Evolutionary conservation across 108 stramenopile species (phyloP).

Genomic region (Bacterosira constricta): DNA sequence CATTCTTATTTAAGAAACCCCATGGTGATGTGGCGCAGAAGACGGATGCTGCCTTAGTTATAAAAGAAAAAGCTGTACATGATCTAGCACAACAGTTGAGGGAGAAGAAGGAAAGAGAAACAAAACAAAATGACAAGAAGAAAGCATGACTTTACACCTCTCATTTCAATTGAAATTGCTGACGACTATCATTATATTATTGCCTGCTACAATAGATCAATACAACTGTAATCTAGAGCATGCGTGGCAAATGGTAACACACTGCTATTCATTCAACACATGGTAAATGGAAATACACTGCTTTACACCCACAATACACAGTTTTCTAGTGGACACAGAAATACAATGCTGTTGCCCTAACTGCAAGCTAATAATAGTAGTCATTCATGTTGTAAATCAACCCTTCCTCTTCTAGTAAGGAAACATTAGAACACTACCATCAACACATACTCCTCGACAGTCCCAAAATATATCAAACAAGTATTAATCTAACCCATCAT

Average conservation of each 20-base stretch:
- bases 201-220: too few species aligned
- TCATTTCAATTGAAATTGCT: too few species aligned
- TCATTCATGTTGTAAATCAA: too few species aligned
- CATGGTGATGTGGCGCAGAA: constrained; percentile 64
- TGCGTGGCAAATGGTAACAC: neutral
- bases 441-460: too few species aligned
- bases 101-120: constrained; percentile 38
- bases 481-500: neutral
- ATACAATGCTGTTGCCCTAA: neutral
- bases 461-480: neutral
- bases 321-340: neutral
- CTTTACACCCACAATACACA: neutral
- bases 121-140: constrained; percentile 12
- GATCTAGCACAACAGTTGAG: constrained; percentile 56
- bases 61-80: constrained; percentile 73
- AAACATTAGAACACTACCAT: neutral
- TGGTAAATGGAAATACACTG: neutral
- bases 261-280: too few species aligned
- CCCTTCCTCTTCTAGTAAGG: too few species aligned
- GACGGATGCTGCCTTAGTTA: constrained; percentile 61
- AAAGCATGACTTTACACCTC: neutral
- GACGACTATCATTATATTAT: too few species aligned
- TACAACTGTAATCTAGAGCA: too few species aligned
- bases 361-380: too few species aligned
- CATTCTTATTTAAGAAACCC: constrained; percentile 64